These are phyloP conservation scores for Paxillus involutus DNA, from an alignment of 768 basidiomycete species.

Conservation along the genomic window DNA sequence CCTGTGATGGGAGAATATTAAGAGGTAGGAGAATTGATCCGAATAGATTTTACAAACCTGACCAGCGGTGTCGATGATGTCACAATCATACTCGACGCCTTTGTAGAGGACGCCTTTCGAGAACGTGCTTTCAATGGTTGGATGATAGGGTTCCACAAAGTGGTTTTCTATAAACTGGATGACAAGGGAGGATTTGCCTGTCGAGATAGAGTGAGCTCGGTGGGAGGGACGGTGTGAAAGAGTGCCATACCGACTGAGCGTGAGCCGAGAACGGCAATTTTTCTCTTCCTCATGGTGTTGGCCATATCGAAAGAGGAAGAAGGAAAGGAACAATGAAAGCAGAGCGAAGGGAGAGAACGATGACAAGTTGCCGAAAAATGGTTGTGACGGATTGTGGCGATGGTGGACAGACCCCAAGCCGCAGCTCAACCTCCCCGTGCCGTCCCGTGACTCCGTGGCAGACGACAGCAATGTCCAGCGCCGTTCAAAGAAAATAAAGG, in stretches of 20 bases:
- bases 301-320: conserved; percentile 24
- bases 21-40: conserved; percentile 1
- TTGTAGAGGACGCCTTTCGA: conserved; percentile 84
- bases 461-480: conserved; percentile 17
- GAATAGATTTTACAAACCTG: conserved; percentile 57
- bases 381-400: conserved; percentile 21
- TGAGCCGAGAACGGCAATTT: conserved; percentile 85
- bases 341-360: conserved; percentile 14
- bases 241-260: conserved; percentile 78
- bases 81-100: conserved; percentile 91
- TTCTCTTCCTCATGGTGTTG: conserved; percentile 68
- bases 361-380: conserved; percentile 17
- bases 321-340: conserved; percentile 2
- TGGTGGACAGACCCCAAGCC: conserved; percentile 9
- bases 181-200: conserved; percentile 93
- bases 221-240: conserved; percentile 13
- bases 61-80: conserved; percentile 97
- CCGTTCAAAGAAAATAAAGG: conserved; percentile 1
- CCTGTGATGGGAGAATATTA: conserved; percentile 45
- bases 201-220: background rate
- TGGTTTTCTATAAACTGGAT: conserved; percentile 92
- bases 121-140: conserved; percentile 90
- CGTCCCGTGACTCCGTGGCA: conserved; percentile 27
- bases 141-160: conserved; percentile 92
- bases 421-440: conserved; percentile 28